Percentiles rank a stretch among this genome's conserved stretches.
phyloP scores from a whole-genome alignment of 2,329 filamentous ascomycete genomes.

The Botryosphaeria dothidea region DNA sequence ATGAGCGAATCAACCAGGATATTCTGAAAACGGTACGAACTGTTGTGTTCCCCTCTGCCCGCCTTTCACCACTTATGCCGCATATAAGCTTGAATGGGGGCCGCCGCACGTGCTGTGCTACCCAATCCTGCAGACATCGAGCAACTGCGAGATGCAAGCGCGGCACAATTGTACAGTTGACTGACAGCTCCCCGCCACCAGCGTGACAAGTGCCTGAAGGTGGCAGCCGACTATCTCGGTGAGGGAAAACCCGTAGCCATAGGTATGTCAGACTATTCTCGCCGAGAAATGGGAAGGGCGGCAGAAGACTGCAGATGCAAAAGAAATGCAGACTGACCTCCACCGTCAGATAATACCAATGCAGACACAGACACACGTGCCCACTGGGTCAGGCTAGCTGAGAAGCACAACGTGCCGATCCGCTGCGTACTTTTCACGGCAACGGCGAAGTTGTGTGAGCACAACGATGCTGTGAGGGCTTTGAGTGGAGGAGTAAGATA shows the following conservation, averaged over 20 bases:
- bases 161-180: slow-evolving; percentile 24
- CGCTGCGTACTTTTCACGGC: slow-evolving; percentile 86
- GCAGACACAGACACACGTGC: slow-evolving; percentile 73
- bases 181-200: slow-evolving; percentile 36
- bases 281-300: not conserved
- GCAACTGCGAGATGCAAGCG: slow-evolving; percentile 19
- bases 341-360: slow-evolving; percentile 84
- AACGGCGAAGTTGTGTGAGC: slow-evolving; percentile 67
- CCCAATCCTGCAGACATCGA: slow-evolving; percentile 8
- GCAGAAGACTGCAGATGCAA: not conserved
- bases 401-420: slow-evolving; percentile 69
- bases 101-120: slow-evolving; percentile 28
- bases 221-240: slow-evolving; percentile 65
- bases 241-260: slow-evolving; percentile 71
- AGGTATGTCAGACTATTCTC: slow-evolving; percentile 58
- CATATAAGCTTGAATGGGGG: slow-evolving; percentile 17
- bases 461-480: slow-evolving; percentile 84
- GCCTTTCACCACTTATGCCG: not conserved
- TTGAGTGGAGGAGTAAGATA: slow-evolving; percentile 46
- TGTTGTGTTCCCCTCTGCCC: slow-evolving; percentile 21
- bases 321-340: not conserved
- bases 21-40: slow-evolving; percentile 68
- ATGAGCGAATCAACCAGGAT: slow-evolving; percentile 89
- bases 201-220: slow-evolving; percentile 68
- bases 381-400: slow-evolving; percentile 77